A percentile compares a stretch with the other conserved stretches of the same genome.
These are phyloP conservation scores for Lojkania enalia DNA, from an alignment of 2,329 filamentous ascomycete species.

Conservation along the genomic window DNA sequence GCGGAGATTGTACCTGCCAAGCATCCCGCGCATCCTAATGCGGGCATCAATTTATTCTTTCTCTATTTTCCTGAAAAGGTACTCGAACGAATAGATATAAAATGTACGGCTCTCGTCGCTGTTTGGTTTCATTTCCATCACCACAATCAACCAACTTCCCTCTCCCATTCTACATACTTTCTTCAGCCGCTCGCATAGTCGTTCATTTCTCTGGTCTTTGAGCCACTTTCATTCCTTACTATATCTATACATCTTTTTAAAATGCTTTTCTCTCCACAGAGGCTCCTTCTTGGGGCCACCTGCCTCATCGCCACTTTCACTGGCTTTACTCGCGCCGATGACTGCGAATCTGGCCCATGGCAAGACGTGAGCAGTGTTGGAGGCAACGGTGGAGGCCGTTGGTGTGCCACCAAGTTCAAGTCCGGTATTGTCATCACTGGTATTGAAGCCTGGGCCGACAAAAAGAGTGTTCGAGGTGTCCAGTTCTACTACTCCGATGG, in stretches of 20 bases:
- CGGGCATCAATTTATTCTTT: too few relatives aligned
- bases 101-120: too few relatives aligned
- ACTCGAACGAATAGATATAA: too few relatives aligned
- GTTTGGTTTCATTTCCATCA: neutral
- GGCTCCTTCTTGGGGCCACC: constrained; percentile 7
- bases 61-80: too few relatives aligned
- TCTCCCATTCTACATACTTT: too few relatives aligned
- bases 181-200: neutral
- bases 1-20: too few relatives aligned
- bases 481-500: constrained; percentile 26
- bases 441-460: constrained; percentile 17
- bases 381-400: constrained; percentile 6
- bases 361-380: constrained; percentile 7
- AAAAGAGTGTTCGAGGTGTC: constrained; percentile 14
- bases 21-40: too few relatives aligned
- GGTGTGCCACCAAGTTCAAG: constrained; percentile 20
- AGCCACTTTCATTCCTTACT: neutral
- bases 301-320: constrained; percentile 1
- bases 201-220: neutral
- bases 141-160: too few relatives aligned
- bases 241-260: neutral
- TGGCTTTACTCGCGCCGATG: constrained; percentile 9
- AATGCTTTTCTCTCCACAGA: constrained; percentile 9
- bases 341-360: constrained; percentile 16
- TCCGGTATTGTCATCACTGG: constrained; percentile 19